phyloP scores from a whole-genome alignment of 345 rosid species.

The Camelina neglecta region DNA sequence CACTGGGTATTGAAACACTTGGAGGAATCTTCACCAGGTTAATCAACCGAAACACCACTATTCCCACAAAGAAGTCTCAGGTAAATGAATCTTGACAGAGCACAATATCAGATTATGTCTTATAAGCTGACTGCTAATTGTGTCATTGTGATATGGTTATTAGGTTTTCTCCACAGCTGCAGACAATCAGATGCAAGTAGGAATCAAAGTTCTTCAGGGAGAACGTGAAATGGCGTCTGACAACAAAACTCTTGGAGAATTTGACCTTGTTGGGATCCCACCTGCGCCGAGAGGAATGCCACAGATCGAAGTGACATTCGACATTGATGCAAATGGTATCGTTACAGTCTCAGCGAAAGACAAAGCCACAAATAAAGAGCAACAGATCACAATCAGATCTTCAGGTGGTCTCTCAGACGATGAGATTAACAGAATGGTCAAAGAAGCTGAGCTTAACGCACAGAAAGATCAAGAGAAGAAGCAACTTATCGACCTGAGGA shows the following conservation, averaged over 20 bases:
- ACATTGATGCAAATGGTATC: constrained; percentile 59
- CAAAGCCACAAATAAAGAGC: constrained; percentile 51
- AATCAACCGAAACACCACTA: constrained; percentile 59
- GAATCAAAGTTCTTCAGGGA: constrained; percentile 57
- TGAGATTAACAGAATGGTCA: constrained; percentile 58
- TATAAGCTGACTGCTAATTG: constrained; percentile 7
- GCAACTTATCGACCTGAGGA: constrained; percentile 50
- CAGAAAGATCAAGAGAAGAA: constrained; percentile 57
- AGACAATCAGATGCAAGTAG: constrained; percentile 56
- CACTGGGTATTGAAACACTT: constrained; percentile 59
- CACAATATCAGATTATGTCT: neutral
- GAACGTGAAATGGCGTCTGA: constrained; percentile 58
- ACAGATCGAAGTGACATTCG: constrained; percentile 56
- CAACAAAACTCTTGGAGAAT: constrained; percentile 57
- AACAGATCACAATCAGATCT: constrained; percentile 56
- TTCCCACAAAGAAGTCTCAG: constrained; percentile 66
- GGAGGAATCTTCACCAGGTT: constrained; percentile 61
- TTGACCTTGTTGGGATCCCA: constrained; percentile 55
- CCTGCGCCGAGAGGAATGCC: constrained; percentile 56
- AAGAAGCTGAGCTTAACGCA: constrained; percentile 55
- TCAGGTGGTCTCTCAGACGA: constrained; percentile 56
- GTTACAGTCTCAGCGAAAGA: constrained; percentile 57
- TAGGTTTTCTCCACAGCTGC: constrained; percentile 61
- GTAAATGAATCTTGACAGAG: constrained; percentile 33
- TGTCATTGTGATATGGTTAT: constrained; percentile 17